Conservation (phyloP, 768 basidiomycete genomes). For the Leccinum subtestaceum region DNA sequence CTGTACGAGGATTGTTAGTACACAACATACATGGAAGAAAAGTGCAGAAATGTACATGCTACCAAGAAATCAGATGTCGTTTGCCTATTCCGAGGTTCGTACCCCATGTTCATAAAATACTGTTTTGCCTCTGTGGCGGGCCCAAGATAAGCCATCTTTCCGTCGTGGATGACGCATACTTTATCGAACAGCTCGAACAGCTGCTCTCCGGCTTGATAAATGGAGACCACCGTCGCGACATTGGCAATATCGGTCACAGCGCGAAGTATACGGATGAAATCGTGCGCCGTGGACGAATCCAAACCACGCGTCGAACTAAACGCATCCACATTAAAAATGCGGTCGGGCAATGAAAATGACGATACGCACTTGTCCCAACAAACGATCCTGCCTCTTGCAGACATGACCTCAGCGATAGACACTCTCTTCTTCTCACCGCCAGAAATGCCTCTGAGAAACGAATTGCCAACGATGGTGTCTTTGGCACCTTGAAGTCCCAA, state of each 20-base stretch:
- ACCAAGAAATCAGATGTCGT: slow-evolving; percentile 62
- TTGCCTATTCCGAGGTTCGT: slow-evolving; percentile 51
- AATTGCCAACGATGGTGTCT: slow-evolving; percentile 76
- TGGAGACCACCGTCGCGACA: slow-evolving; percentile 69
- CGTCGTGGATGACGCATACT: slow-evolving; percentile 9
- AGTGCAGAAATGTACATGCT: slow-evolving; percentile 37
- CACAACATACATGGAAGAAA: neutral
- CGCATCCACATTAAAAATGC: neutral
- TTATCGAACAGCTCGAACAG: slow-evolving; percentile 64
- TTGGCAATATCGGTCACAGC: slow-evolving; percentile 55
- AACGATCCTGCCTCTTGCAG: slow-evolving; percentile 56
- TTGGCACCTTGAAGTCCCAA: slow-evolving; percentile 75
- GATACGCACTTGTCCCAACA: slow-evolving; percentile 73
- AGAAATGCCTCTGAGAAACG: slow-evolving; percentile 67
- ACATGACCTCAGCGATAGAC: slow-evolving; percentile 67
- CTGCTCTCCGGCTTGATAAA: slow-evolving; percentile 81
- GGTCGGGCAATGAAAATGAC: neutral
- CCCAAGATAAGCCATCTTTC: slow-evolving; percentile 11
- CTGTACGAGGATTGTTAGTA: slow-evolving; percentile 14
- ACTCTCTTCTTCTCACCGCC: slow-evolving; percentile 83
- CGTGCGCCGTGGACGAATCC: slow-evolving; percentile 68
- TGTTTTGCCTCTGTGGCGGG: neutral
- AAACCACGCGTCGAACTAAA: slow-evolving; percentile 63
- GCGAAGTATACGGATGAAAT: slow-evolving; percentile 67
- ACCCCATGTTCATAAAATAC: slow-evolving; percentile 29